A percentile compares a stretch with the other conserved stretches of the same genome.
phyloP scores from a whole-genome alignment of 306 rosid species.

The Trifolium pratense region DNA sequence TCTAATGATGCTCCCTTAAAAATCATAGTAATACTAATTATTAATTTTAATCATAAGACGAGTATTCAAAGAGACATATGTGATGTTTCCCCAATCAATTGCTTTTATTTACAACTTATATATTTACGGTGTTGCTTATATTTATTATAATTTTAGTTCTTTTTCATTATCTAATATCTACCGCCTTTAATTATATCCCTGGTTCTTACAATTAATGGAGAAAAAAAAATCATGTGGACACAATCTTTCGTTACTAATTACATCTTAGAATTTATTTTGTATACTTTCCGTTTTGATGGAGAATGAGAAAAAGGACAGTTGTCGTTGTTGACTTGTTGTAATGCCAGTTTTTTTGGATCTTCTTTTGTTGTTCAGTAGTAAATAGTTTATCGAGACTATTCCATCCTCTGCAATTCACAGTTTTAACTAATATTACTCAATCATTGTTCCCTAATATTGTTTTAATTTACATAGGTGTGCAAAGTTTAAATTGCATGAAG shows the following conservation, averaged over 20 bases:
- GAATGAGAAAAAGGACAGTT: not conserved
- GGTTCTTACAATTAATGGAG: not conserved
- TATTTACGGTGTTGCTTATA: not conserved
- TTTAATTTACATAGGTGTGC: not conserved
- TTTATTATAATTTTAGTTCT: not conserved
- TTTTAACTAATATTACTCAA: not conserved
- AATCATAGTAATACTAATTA: not conserved
- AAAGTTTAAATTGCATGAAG: conserved; percentile 7
- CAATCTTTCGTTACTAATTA: not conserved
- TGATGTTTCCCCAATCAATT: not conserved
- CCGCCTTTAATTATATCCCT: not conserved
- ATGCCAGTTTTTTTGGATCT: not conserved
- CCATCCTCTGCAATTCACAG: not conserved
- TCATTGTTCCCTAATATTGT: not conserved
- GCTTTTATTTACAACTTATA: not conserved
- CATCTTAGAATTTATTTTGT: not conserved
- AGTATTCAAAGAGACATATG: not conserved
- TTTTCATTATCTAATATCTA: not conserved
- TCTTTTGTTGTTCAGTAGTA: not conserved
- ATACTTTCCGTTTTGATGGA: not conserved
- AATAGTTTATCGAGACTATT: not conserved
- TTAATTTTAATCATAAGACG: too few species aligned
- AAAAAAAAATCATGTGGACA: not conserved
- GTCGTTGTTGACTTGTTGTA: not conserved
- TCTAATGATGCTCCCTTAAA: not conserved